Evolutionary conservation across 441 rosid genomes (phyloP).

Genomic region (Capsella rubella): DNA sequence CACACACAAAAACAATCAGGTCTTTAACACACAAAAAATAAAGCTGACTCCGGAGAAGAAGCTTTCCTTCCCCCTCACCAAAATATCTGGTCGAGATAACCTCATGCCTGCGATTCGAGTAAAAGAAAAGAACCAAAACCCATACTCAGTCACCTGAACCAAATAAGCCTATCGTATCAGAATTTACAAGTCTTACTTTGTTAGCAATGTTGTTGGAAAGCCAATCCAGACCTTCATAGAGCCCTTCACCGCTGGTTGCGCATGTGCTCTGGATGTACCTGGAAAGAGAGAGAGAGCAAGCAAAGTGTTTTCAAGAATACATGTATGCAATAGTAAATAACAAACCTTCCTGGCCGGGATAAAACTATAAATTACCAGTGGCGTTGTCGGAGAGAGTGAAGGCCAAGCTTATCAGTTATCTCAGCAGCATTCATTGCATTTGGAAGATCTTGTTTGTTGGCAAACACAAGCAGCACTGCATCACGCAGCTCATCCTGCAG

Average conservation of each 20-base stretch:
- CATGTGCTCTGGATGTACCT: slow-evolving; percentile 48
- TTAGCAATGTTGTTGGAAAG: slow-evolving; percentile 46
- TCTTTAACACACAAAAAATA: slow-evolving; percentile 24
- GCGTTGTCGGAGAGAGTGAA: slow-evolving; percentile 74
- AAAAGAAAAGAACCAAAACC: neutral
- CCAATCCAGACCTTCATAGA: slow-evolving; percentile 45
- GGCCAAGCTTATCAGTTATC: slow-evolving; percentile 79
- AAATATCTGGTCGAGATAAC: slow-evolving; percentile 10
- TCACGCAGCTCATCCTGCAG: slow-evolving; percentile 70
- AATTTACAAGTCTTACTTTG: slow-evolving; percentile 33
- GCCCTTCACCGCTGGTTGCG: slow-evolving; percentile 43
- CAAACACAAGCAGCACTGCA: slow-evolving; percentile 75
- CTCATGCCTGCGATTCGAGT: slow-evolving; percentile 36
- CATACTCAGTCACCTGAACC: neutral
- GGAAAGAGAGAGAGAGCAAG: slow-evolving; percentile 8
- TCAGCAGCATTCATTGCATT: slow-evolving; percentile 78
- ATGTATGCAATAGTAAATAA: slow-evolving; percentile 10
- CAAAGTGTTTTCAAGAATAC: neutral
- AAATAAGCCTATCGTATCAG: slow-evolving; percentile 2
- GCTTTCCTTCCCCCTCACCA: neutral
- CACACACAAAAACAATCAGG: slow-evolving; percentile 10
- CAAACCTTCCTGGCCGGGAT: neutral
- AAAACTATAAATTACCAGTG: slow-evolving; percentile 55
- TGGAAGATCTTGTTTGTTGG: slow-evolving; percentile 83
- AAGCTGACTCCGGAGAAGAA: slow-evolving; percentile 19